Conservation (phyloP, 495 filamentous ascomycete genomes). For the Talaromyces thailandensis region DNA sequence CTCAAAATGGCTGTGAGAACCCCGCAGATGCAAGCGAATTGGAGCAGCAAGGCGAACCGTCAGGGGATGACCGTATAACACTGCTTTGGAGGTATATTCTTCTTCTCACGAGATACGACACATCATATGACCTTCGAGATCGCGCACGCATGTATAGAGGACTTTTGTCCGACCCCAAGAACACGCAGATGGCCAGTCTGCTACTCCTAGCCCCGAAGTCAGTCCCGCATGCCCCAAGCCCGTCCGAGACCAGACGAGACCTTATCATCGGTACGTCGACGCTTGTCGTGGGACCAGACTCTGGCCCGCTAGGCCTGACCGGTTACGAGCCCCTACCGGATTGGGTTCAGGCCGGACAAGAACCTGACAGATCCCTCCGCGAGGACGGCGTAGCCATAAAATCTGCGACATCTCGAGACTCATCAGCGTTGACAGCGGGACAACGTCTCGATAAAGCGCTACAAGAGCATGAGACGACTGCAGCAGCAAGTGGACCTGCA, state of each 20-base stretch:
- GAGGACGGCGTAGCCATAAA: constrained; percentile 28
- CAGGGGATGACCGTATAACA: constrained; percentile 51
- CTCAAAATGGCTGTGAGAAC: constrained; percentile 19
- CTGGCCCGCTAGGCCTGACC: constrained; percentile 55
- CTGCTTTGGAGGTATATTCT: constrained; percentile 78
- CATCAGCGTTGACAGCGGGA: constrained; percentile 44
- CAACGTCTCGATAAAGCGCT: constrained; percentile 55
- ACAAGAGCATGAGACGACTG: constrained; percentile 26
- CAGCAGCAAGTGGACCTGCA: constrained; percentile 9
- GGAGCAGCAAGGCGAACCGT: constrained; percentile 13
- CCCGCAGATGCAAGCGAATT: constrained; percentile 13
- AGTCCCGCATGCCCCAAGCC: constrained; percentile 76
- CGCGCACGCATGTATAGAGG: constrained; percentile 80
- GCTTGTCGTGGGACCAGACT: constrained; percentile 70
- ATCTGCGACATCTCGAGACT: constrained; percentile 1
- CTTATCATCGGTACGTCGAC: constrained; percentile 75
- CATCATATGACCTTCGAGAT: constrained; percentile 90
- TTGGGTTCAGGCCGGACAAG: constrained; percentile 73
- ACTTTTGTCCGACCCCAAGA: constrained; percentile 62
- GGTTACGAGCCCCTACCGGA: constrained; percentile 74
- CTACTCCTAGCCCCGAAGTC: constrained; percentile 92
- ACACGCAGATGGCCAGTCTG: constrained; percentile 77
- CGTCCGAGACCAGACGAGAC: constrained; percentile 67
- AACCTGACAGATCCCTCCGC: constrained; percentile 69
- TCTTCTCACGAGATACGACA: constrained; percentile 81